These are phyloP conservation scores for Hymenotorrendiella dingleyae DNA, from an alignment of 2,329 filamentous ascomycete species.

Conservation along the genomic window DNA sequence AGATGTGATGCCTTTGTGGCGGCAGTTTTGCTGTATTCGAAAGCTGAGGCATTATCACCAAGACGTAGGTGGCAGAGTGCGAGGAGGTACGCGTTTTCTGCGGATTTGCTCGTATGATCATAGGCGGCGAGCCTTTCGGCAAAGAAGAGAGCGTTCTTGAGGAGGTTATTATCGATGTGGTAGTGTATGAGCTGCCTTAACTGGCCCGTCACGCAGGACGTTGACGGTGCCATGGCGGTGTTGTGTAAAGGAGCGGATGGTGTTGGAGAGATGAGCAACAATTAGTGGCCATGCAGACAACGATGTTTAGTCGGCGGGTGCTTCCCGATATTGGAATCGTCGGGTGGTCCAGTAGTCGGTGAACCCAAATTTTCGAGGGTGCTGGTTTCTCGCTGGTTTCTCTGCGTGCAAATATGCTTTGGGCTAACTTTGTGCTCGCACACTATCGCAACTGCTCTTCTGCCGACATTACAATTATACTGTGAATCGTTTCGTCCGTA, in stretches of 20 bases:
- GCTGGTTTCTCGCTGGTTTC: too few relatives aligned
- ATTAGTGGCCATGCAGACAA: constrained; percentile 15
- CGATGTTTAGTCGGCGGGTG: neutral
- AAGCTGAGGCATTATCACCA: constrained; percentile 78
- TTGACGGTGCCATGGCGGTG: constrained; percentile 27
- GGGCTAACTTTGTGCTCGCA: constrained; percentile 4
- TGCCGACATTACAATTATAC: constrained; percentile 19
- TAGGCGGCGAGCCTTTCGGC: constrained; percentile 80
- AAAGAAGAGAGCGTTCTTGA: constrained; percentile 89
- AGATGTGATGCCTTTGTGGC: constrained; percentile 69
- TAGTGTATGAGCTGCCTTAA: constrained; percentile 57
- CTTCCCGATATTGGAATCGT: neutral
- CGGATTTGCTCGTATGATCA: constrained; percentile 60
- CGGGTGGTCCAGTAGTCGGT: too few relatives aligned
- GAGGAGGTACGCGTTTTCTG: constrained; percentile 77
- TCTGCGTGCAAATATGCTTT: constrained; percentile 3
- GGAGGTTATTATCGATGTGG: constrained; percentile 81
- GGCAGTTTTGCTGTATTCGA: constrained; percentile 69
- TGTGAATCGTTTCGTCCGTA: neutral
- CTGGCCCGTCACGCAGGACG: constrained; percentile 27
- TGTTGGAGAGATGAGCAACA: constrained; percentile 9
- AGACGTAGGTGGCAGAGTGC: constrained; percentile 79
- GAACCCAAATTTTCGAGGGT: too few relatives aligned
- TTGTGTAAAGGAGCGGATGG: constrained; percentile 11
- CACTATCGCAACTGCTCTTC: constrained; percentile 16